Evolutionary conservation across 2,329 filamentous ascomycete genomes (phyloP).

Genomic region (Pestalotiopsis fici): DNA sequence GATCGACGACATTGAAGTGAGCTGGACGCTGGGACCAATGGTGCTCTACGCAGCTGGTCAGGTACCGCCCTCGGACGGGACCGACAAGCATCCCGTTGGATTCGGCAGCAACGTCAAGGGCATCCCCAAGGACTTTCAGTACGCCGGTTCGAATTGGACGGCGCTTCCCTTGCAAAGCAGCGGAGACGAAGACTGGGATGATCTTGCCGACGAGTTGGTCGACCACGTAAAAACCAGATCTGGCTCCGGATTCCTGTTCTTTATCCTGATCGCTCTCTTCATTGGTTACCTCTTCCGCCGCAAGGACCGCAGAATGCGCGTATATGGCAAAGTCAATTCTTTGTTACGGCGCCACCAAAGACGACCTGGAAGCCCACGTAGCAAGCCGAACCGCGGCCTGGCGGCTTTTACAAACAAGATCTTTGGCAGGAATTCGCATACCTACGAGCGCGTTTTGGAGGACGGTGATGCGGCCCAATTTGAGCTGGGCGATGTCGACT

Average conservation of each 20-base stretch:
- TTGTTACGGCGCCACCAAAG: constrained; percentile 42
- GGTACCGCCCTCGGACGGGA: constrained; percentile 64
- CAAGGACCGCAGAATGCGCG: constrained; percentile 68
- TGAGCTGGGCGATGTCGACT: constrained; percentile 71
- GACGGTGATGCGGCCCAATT: constrained; percentile 76
- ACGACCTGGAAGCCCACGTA: constrained; percentile 44
- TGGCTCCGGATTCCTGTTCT: constrained; percentile 74
- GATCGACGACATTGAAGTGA: constrained; percentile 88
- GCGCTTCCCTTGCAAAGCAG: constrained; percentile 20
- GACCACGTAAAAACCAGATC: constrained; percentile 66
- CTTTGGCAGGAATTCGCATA: constrained; percentile 57
- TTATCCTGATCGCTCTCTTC: constrained; percentile 71
- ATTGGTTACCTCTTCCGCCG: constrained; percentile 76
- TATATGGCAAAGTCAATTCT: constrained; percentile 55
- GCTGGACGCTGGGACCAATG: constrained; percentile 97
- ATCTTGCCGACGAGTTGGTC: constrained; percentile 58
- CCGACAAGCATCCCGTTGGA: constrained; percentile 72
- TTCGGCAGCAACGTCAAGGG: constrained; percentile 82
- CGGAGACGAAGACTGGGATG: constrained; percentile 56
- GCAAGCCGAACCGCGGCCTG: constrained; percentile 46
- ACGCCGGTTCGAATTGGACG: constrained; percentile 64
- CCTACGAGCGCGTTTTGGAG: constrained; percentile 85
- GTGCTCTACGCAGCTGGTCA: constrained; percentile 92
- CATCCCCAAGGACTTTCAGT: constrained; percentile 79
- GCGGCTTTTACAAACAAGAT: constrained; percentile 61